Conservation (phyloP, 345 rosid genomes). For the Anastatica hierochuntica region DNA sequence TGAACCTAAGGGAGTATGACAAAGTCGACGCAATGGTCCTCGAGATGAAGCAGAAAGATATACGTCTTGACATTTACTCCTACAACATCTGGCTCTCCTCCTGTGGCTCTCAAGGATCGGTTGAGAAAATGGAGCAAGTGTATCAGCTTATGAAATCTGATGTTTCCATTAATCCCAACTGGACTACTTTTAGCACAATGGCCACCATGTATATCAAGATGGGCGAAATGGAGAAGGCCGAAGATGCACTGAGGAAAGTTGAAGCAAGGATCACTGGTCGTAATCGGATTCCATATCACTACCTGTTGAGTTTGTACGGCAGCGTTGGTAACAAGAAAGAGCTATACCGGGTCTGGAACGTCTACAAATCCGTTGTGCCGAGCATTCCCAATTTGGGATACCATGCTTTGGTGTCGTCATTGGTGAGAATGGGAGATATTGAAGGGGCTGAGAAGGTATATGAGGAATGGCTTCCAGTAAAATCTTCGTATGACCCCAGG, state of each 20-base stretch:
- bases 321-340: slow-evolving; percentile 60
- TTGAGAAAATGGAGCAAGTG: slow-evolving; percentile 68
- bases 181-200: slow-evolving; percentile 94
- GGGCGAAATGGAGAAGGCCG: slow-evolving; percentile 68
- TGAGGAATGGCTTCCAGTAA: slow-evolving; percentile 70
- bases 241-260: slow-evolving; percentile 62
- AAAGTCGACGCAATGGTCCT: slow-evolving; percentile 57
- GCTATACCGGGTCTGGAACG: slow-evolving; percentile 64
- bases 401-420: slow-evolving; percentile 68
- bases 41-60: slow-evolving; percentile 70
- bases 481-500: slow-evolving; percentile 69
- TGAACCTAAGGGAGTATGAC: slow-evolving; percentile 64
- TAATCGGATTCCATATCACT: slow-evolving; percentile 75
- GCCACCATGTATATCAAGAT: slow-evolving; percentile 78
- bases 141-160: slow-evolving; percentile 64
- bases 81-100: slow-evolving; percentile 94
- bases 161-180: slow-evolving; percentile 49
- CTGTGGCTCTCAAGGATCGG: slow-evolving; percentile 56
- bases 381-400: slow-evolving; percentile 73
- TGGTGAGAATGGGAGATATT: slow-evolving; percentile 55
- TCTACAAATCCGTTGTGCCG: slow-evolving; percentile 69
- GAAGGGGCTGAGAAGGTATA: slow-evolving; percentile 67
- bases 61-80: slow-evolving; percentile 67
- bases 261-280: slow-evolving; percentile 82
- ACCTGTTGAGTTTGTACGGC: slow-evolving; percentile 76